Evolutionary conservation across 331 rosid genomes (phyloP).

Genomic region (Quercus tomentella): DNA sequence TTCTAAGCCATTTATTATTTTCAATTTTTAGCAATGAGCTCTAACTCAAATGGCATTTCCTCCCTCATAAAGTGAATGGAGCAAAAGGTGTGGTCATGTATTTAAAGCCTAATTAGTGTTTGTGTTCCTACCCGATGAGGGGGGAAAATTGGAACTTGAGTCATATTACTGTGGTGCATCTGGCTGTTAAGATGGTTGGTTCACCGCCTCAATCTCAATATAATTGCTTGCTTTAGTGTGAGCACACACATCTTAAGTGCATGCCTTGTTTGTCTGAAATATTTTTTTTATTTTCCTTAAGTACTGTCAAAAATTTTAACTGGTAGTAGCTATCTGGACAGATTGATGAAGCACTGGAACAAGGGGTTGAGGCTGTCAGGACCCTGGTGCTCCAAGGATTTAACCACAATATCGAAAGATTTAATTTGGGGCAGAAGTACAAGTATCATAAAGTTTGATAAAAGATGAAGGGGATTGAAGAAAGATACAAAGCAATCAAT

Average conservation of each 20-base stretch:
- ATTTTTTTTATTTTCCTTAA: neutral
- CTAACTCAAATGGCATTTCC: neutral
- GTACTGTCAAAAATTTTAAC: neutral
- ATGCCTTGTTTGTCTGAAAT: neutral
- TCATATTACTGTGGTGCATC: neutral
- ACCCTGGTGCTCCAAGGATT: slow-evolving; percentile 60
- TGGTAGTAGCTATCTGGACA: slow-evolving; percentile 18
- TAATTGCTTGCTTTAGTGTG: neutral
- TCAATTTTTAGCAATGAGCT: neutral
- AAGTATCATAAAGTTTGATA: slow-evolving; percentile 72
- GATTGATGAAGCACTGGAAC: slow-evolving; percentile 68
- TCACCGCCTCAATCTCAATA: neutral
- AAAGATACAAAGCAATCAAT: neutral
- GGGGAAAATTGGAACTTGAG: too few relatives aligned
- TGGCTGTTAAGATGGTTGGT: neutral
- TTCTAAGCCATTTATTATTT: neutral
- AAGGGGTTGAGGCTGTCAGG: slow-evolving; percentile 77
- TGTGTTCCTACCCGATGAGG: too few relatives aligned
- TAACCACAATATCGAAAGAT: slow-evolving; percentile 49
- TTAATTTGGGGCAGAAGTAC: slow-evolving; percentile 80
- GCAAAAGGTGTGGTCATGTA: neutral
- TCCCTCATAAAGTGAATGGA: neutral
- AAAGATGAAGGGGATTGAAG: neutral
- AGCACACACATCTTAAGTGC: neutral
- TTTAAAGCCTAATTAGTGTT: too few relatives aligned